Evolutionary conservation across 441 rosid genomes (phyloP).

Genomic region (Sinapis alba): DNA sequence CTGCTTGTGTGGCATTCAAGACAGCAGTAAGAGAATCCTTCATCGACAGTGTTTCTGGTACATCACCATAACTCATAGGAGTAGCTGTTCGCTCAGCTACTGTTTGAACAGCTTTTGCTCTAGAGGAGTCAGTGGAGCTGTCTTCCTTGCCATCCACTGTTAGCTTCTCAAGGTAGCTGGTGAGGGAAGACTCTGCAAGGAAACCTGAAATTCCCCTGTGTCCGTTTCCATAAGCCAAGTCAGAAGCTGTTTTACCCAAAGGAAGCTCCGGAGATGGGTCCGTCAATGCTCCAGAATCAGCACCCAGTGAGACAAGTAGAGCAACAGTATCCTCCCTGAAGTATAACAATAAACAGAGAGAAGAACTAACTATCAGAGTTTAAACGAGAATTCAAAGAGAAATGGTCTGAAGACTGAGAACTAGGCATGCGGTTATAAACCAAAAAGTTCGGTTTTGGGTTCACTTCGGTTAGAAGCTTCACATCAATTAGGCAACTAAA

Average conservation of each 20-base stretch:
- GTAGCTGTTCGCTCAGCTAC: slow-evolving; percentile 35
- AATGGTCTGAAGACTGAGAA: neutral
- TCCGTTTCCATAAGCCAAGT: slow-evolving; percentile 70
- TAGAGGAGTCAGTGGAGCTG: slow-evolving; percentile 37
- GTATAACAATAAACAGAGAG: neutral
- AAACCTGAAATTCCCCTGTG: slow-evolving; percentile 85
- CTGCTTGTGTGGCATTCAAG: slow-evolving; percentile 75
- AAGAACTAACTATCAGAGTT: neutral
- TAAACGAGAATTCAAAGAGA: neutral
- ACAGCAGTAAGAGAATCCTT: slow-evolving; percentile 79
- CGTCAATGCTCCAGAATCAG: slow-evolving; percentile 66
- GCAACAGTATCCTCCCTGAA: slow-evolving; percentile 75
- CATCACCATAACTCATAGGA: slow-evolving; percentile 28
- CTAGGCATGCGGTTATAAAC: neutral
- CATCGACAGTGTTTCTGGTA: slow-evolving; percentile 52
- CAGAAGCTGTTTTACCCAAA: slow-evolving; percentile 73
- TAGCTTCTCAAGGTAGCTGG: slow-evolving; percentile 54
- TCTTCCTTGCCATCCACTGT: slow-evolving; percentile 37
- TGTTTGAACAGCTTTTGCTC: slow-evolving; percentile 40
- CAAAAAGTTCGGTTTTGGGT: no score
- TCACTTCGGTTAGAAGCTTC: neutral
- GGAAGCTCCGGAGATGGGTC: slow-evolving; percentile 75
- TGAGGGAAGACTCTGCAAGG: slow-evolving; percentile 69
- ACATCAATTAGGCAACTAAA: neutral
- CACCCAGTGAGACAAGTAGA: slow-evolving; percentile 61